These are phyloP conservation scores for Leptoxyphium fumago DNA, from an alignment of 2,329 filamentous ascomycete species.

Conservation along the genomic window DNA sequence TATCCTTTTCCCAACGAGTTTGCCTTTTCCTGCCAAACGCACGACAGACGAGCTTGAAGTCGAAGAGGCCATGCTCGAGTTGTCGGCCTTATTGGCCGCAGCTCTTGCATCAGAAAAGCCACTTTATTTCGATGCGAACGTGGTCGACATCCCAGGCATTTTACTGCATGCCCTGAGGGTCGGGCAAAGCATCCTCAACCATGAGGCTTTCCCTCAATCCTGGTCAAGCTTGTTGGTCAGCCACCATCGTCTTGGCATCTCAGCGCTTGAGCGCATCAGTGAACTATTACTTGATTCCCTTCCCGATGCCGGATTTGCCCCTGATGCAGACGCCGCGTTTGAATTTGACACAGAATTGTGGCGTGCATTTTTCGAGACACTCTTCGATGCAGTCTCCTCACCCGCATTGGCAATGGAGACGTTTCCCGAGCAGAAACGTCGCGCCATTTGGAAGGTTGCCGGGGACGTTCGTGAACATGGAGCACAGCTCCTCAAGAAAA, in stretches of 20 bases:
- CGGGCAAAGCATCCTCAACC: slow-evolving; percentile 75
- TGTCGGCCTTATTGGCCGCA: slow-evolving; percentile 74
- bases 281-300: slow-evolving; percentile 66
- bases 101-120: slow-evolving; percentile 15
- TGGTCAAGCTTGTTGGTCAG: slow-evolving; percentile 85
- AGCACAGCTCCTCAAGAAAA: slow-evolving; percentile 66
- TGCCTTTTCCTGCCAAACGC: slow-evolving; percentile 69
- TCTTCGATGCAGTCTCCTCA: slow-evolving; percentile 80
- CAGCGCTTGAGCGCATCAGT: slow-evolving; percentile 68
- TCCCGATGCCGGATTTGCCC: slow-evolving; percentile 68
- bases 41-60: slow-evolving; percentile 35
- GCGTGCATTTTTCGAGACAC: slow-evolving; percentile 81
- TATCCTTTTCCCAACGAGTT: slow-evolving; percentile 75
- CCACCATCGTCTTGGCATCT: slow-evolving; percentile 53
- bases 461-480: slow-evolving; percentile 89
- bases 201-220: slow-evolving; percentile 72
- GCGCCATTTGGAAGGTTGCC: slow-evolving; percentile 97
- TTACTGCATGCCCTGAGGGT: slow-evolving; percentile 68
- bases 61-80: slow-evolving; percentile 76
- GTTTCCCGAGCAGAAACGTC: slow-evolving; percentile 88
- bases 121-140: slow-evolving; percentile 18
- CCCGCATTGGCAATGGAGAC: slow-evolving; percentile 82
- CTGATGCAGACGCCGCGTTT: slow-evolving; percentile 39
- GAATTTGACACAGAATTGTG: slow-evolving; percentile 85
- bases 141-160: slow-evolving; percentile 59